A percentile compares a stretch with the other conserved stretches of the same genome.
Evolutionary conservation across 176 grass and related monocot species (phyloP).

Genomic region (Puccinellia tenuiflora): DNA sequence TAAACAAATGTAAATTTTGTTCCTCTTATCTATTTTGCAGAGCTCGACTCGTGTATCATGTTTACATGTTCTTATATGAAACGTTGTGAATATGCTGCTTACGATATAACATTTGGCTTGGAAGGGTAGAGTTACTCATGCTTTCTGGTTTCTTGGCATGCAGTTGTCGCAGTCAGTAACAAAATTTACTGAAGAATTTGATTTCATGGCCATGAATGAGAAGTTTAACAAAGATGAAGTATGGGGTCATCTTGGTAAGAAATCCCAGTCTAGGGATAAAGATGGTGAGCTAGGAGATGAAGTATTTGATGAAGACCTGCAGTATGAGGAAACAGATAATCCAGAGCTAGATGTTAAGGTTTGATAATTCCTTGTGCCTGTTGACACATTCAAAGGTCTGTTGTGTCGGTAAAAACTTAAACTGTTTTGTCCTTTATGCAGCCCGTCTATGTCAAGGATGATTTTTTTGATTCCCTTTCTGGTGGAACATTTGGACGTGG

Average conservation of each 20-base stretch:
- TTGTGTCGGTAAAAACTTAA: not conserved
- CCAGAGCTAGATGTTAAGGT: slow-evolving; percentile 49
- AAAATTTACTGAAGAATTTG: slow-evolving; percentile 84
- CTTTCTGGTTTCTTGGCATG: slow-evolving; percentile 11
- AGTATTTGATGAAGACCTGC: slow-evolving; percentile 49
- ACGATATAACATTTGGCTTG: not conserved
- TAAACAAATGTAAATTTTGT: not conserved
- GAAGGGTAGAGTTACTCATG: not conserved
- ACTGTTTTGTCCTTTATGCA: slow-evolving; percentile 19
- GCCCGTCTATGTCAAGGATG: slow-evolving; percentile 81
- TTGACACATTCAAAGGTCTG: not conserved
- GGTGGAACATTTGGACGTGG: slow-evolving; percentile 56
- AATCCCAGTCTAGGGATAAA: slow-evolving; percentile 57
- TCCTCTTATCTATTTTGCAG: not conserved
- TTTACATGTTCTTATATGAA: not conserved
- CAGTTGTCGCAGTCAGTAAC: slow-evolving; percentile 52
- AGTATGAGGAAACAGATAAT: slow-evolving; percentile 50
- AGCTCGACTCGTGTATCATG: not conserved
- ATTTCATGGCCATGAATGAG: slow-evolving; percentile 91
- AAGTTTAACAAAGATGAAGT: slow-evolving; percentile 95
- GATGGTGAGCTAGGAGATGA: slow-evolving; percentile 64
- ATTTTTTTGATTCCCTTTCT: slow-evolving; percentile 85
- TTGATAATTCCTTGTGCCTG: not conserved
- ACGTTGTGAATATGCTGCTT: not conserved
- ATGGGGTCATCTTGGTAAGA: slow-evolving; percentile 85